Evolutionary conservation across 495 filamentous ascomycete species (phyloP), one percentile per base, ranked within the genome.

Genomic region (Poronia punctata): DNA sequence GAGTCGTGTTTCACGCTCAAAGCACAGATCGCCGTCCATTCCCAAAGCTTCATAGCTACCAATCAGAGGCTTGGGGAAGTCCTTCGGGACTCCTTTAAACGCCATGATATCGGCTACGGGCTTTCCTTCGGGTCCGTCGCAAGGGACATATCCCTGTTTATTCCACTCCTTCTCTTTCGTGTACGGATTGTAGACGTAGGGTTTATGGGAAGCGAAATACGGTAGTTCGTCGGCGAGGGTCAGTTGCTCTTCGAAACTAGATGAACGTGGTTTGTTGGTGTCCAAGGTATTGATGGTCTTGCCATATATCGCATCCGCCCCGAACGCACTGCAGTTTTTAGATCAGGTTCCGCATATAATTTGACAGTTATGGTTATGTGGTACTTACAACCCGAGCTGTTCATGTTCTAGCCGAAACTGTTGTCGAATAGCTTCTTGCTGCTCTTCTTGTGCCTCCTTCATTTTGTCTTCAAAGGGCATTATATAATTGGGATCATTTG

Each of bases 1-100:
- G 11, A 94, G 62, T 29, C 89, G 73, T 15, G 88, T 89, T 57
- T 84, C 87, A 6, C 92, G 74, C 52, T 97, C 92, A 59, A 92
- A 98, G 65, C 92, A 98, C 30, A 96, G 65, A 54, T 92, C 80
- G 35, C 84, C 74, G 35, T 80, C 78, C 29, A 95, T 69, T 0
- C 81, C 82, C 14, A 95, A 59, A 32, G 83, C 57, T 5, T 73
- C 67, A 58, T 92, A 85, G 17, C 81, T 83, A 1, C 92, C 92
- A 49, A 93, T 82, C 1, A 80, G 71, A 11, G 87, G 75, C 7
- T 86, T 79, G 0, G 87, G 87, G 53, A 90, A 86, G 0, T 79
- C 75, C 29, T 73, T 60, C 2, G 82, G 77, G 2, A 82, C 71
- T 1, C 87, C 88, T 38, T 67, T 61, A 40, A 69, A 75, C 19